A percentile compares a stretch with the other conserved stretches of the same genome.
These are phyloP conservation scores for Scheffersomyces quercinus DNA, from an alignment of 1,139 yeast genomes.

Conservation along the genomic window DNA sequence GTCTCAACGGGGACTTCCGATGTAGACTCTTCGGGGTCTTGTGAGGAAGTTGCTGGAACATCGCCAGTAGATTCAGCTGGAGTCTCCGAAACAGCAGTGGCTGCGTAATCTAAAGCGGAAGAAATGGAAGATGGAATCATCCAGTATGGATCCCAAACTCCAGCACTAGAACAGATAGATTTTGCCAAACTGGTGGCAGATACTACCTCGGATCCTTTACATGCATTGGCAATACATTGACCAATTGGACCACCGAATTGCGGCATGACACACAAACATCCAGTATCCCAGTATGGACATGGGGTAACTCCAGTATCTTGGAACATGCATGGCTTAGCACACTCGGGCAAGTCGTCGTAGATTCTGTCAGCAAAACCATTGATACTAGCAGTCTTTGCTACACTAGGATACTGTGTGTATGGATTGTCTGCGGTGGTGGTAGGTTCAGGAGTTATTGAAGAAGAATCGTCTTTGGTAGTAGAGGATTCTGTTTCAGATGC, in stretches of 20 bases:
- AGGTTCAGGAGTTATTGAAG: background rate
- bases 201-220: constrained; percentile 25
- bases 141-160: constrained; percentile 36
- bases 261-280: constrained; percentile 48
- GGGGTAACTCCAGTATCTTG: constrained; percentile 32
- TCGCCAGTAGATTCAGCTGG: constrained; percentile 8
- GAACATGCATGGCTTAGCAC: constrained; percentile 36
- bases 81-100: constrained; percentile 11
- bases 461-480: constrained; percentile 1
- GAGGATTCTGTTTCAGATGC: too few relatives aligned
- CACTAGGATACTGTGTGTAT: constrained; percentile 45
- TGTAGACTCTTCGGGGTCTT: constrained; percentile 12
- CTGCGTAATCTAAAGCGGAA: constrained; percentile 6
- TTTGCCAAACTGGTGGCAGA: constrained; percentile 24
- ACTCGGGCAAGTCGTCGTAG: constrained; percentile 33
- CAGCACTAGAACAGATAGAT: constrained; percentile 28
- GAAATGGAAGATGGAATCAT: constrained; percentile 39
- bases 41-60: constrained; percentile 12
- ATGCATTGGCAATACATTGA: constrained; percentile 28
- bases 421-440: constrained; percentile 4
- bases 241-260: constrained; percentile 29
- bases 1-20: constrained; percentile 11
- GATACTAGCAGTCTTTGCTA: constrained; percentile 46
- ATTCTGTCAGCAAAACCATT: constrained; percentile 52
- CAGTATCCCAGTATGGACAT: constrained; percentile 53